Percentiles rank a stretch among this genome's conserved stretches.
phyloP scores from a whole-genome alignment of 2,329 filamentous ascomycete species.

The Aspergillus unguis region DNA sequence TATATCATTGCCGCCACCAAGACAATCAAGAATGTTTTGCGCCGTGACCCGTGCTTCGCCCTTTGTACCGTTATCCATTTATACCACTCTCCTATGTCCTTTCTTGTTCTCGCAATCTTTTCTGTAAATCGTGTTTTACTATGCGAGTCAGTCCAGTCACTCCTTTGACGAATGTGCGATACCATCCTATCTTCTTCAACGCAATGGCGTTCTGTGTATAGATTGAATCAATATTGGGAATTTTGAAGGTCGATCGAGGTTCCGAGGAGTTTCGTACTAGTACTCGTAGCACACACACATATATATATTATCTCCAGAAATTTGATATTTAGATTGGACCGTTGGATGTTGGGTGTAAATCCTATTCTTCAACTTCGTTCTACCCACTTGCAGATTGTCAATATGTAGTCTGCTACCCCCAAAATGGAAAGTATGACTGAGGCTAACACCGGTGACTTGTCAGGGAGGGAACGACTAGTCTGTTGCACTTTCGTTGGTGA shows the following conservation, averaged over 20 bases:
- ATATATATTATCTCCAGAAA: too few species aligned
- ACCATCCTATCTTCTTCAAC: constrained; percentile 2
- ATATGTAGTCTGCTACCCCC: too few species aligned
- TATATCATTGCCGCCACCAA: background rate
- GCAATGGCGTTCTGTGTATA: constrained; percentile 10
- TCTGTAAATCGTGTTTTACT: constrained; percentile 1
- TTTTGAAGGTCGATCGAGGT: background rate
- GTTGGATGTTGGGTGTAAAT: too few species aligned
- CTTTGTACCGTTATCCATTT: background rate
- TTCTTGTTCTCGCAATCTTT: constrained; percentile 2
- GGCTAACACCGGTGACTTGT: too few species aligned
- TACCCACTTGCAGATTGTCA: too few species aligned
- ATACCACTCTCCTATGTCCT: constrained; percentile 13
- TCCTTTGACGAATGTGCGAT: constrained; percentile 13
- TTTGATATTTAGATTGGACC: too few species aligned
- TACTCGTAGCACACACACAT: too few species aligned
- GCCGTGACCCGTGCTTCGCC: background rate
- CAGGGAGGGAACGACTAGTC: too few species aligned
- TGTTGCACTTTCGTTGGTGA: too few species aligned
- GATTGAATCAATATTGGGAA: constrained; percentile 9
- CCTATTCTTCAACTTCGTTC: too few species aligned
- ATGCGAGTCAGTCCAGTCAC: constrained; percentile 3
- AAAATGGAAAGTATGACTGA: too few species aligned
- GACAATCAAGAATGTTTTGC: background rate
- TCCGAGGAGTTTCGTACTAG: too few species aligned